Base-by-base conservation (phyloP, 352 stramenopile genomes). In the Blastocystis sp. region DNA sequence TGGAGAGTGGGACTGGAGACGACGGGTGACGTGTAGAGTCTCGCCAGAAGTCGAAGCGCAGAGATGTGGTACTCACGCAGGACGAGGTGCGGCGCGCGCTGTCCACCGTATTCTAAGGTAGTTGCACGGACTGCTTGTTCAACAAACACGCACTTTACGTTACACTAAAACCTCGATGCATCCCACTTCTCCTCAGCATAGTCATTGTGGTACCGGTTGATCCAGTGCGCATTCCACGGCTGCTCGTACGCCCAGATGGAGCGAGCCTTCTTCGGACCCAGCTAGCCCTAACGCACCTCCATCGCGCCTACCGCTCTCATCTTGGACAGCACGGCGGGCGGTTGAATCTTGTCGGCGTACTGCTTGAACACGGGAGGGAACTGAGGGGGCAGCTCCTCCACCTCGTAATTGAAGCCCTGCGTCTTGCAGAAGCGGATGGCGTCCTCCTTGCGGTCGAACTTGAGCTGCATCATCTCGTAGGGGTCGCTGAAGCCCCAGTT, bases 241-340 rank as follows among this genome's bases (percentile, higher is more conserved):
- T 81, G 40, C 57, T 81, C 71, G 54, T 81, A 81, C 43, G 71
- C 71, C 71, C 71, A 81, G 45, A 81, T 81, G 71, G 40, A 63
- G 34, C 71, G 71, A 81, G 71, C 71, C 71, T 81, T 81, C 71
- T 81, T 81, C 17, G 71, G 71, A 66, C 71, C 71, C 71, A 81
- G 71, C 71, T 81, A 81, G 28, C 38, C 28, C 38, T 81, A 45
- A 64, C 24, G 40, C 48, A n/a, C 9, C 54, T 48, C 4, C 19
- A 28, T 11, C 11, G 43, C 38, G 17, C 48, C 60, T 79, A 81
- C 71, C 64, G 71, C 71, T 81, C 57, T 81, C 71, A 81, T 81
- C 71, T 81, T 81, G 10, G 71, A 21, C 28, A 81, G 48, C 60
- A 81, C 71, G 28, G 71, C 71, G 34, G 71, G 71, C 9, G 71